These are phyloP conservation scores for Monoraphidium neglectum DNA, from an alignment of 139 green algal species.

Conservation along the genomic window DNA sequence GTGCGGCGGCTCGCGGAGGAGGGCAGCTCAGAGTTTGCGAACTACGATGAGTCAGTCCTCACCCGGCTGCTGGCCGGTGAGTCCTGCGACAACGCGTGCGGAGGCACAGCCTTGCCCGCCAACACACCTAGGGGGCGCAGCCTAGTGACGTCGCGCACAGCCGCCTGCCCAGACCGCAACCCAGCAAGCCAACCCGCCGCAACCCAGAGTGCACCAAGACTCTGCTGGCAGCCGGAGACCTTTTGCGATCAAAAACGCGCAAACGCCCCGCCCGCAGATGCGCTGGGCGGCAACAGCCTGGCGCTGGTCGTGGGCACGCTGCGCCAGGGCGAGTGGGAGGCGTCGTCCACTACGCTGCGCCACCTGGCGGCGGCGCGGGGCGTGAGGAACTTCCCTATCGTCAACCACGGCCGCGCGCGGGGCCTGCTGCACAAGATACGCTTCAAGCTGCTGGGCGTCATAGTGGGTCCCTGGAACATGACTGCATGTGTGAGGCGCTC, in stretches of 20 bases:
- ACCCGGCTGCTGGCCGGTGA: conserved; percentile 61
- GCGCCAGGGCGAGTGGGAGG: conserved; percentile 54
- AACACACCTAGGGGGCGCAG: neutral
- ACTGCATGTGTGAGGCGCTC: no score
- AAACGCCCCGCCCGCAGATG: conserved; percentile 46
- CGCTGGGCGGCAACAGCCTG: conserved; percentile 67
- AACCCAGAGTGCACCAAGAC: no score
- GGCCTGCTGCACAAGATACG: conserved; percentile 62
- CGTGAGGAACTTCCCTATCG: conserved; percentile 55
- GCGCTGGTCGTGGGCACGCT: conserved; percentile 53
- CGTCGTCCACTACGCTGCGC: conserved; percentile 44
- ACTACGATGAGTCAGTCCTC: conserved; percentile 52
- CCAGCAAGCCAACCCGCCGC: no score
- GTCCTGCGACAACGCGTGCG: no score
- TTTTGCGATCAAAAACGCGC: neutral
- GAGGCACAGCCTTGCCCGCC: no score
- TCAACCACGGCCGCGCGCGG: conserved; percentile 59
- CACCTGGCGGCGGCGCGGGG: conserved; percentile 40
- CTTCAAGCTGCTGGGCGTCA: conserved; percentile 47
- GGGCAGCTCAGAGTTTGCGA: conserved; percentile 37
- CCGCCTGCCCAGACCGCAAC: neutral
- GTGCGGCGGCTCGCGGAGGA: conserved; percentile 16
- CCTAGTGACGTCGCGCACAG: neutral
- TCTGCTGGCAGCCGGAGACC: no score
- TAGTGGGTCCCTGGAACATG: conserved; percentile 7